Conservation (phyloP, 352 stramenopile species). For the Globisporangium ultimum region DNA sequence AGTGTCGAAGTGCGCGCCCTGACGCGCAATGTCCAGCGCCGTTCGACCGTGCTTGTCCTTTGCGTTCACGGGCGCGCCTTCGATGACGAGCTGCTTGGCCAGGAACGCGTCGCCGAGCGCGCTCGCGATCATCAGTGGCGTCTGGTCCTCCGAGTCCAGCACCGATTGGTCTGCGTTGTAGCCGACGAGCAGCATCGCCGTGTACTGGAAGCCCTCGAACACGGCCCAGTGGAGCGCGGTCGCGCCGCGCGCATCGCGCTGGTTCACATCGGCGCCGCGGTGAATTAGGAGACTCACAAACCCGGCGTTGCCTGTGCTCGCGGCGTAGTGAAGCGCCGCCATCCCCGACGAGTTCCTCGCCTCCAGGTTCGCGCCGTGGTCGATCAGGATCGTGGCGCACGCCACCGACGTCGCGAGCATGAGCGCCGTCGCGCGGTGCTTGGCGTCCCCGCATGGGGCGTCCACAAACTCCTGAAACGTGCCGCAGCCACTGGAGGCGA, state of each 20-base stretch:
- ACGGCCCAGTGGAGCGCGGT: slow-evolving; percentile 81
- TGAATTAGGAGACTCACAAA: slow-evolving; percentile 67
- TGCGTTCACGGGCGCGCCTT: slow-evolving; percentile 59
- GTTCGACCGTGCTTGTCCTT: slow-evolving; percentile 71
- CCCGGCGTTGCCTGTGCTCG: slow-evolving; percentile 71
- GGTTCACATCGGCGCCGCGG: slow-evolving; percentile 64
- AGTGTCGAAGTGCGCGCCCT: slow-evolving; percentile 68
- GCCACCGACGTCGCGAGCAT: slow-evolving; percentile 78
- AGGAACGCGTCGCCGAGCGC: slow-evolving; percentile 78
- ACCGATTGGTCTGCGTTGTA: slow-evolving; percentile 39
- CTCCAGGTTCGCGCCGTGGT: slow-evolving; percentile 45
- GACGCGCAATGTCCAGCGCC: slow-evolving; percentile 69
- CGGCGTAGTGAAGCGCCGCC: slow-evolving; percentile 78
- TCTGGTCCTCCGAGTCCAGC: slow-evolving; percentile 72
- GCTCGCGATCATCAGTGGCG: slow-evolving; percentile 77
- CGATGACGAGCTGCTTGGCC: slow-evolving; percentile 79
- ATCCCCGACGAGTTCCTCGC: slow-evolving; percentile 74
- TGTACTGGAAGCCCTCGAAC: slow-evolving; percentile 86
- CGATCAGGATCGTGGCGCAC: slow-evolving; percentile 48
- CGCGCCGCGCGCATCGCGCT: slow-evolving; percentile 59
- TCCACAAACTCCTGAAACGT: slow-evolving; percentile 48
- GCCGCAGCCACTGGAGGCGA: neutral
- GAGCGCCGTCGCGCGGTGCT: slow-evolving; percentile 64
- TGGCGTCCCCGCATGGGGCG: slow-evolving; percentile 53
- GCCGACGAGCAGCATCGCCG: slow-evolving; percentile 58